phyloP scores from a whole-genome alignment of 306 rosid species.

The Castanea mollissima region DNA sequence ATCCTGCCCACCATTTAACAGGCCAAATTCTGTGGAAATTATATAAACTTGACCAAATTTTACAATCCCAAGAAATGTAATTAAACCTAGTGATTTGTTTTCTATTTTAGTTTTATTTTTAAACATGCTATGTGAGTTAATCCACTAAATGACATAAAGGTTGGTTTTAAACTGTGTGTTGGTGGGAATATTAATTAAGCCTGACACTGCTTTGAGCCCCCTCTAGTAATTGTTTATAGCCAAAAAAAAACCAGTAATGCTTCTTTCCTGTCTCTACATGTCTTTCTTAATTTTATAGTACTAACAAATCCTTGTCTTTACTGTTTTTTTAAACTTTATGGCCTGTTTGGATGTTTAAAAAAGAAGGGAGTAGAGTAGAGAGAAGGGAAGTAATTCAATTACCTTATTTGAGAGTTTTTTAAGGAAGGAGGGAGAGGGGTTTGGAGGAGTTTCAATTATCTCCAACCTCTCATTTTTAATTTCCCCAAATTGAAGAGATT shows the following conservation, averaged over 20 bases:
- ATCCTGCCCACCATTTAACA: background rate
- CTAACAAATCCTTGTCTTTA: background rate
- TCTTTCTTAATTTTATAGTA: background rate
- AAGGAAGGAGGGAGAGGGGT: too few relatives aligned
- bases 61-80: background rate
- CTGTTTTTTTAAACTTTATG: background rate
- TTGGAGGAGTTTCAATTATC: too few relatives aligned
- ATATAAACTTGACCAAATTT: background rate
- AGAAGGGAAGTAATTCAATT: too few relatives aligned
- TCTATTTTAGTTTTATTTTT: background rate
- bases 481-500: too few relatives aligned
- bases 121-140: background rate
- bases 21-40: background rate
- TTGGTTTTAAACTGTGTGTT: background rate
- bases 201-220: background rate
- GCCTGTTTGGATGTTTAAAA: too few relatives aligned
- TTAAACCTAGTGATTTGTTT: background rate
- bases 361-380: too few relatives aligned
- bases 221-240: background rate
- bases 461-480: too few relatives aligned
- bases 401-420: too few relatives aligned
- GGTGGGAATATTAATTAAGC: background rate
- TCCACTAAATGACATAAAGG: background rate
- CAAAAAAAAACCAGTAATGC: background rate
- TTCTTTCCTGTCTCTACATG: constrained; percentile 6